Percentiles rank a stretch among this genome's conserved stretches.
phyloP scores from a whole-genome alignment of 768 basidiomycete genomes.

The Sarcomyxa edulis region DNA sequence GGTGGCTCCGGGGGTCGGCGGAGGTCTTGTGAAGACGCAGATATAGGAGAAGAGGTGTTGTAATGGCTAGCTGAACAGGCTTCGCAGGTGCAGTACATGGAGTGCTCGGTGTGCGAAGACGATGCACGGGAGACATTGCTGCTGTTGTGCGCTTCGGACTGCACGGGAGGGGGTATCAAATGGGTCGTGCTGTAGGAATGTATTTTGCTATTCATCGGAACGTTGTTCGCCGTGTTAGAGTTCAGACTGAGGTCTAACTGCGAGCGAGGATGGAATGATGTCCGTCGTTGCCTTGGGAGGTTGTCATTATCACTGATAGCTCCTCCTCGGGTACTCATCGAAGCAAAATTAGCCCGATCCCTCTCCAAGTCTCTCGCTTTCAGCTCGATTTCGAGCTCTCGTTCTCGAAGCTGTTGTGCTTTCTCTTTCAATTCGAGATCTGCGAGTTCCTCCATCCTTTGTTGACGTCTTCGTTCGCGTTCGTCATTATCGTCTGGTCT shows the following conservation, averaged over 20 bases:
- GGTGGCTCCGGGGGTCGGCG: conserved; percentile 39
- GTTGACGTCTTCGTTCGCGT: conserved; percentile 22
- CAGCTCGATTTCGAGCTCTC: conserved; percentile 50
- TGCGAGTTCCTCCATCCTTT: conserved; percentile 43
- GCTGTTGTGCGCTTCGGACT: conserved; percentile 2
- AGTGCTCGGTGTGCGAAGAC: conserved; percentile 33
- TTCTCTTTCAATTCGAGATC: conserved; percentile 51
- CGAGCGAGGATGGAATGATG: conserved; percentile 1
- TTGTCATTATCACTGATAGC: conserved; percentile 2
- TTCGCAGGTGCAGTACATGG: conserved; percentile 64
- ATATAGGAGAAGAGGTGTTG: conserved; percentile 23
- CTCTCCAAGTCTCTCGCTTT: conserved; percentile 52
- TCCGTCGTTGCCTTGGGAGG: conserved; percentile 2
- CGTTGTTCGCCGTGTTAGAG: too few relatives aligned
- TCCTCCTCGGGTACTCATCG: conserved; percentile 28
- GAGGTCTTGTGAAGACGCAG: conserved; percentile 24
- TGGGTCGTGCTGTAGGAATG: conserved; percentile 39
- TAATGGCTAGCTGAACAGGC: conserved; percentile 59
- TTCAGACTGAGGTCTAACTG: too few relatives aligned
- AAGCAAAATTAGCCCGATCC: conserved; percentile 44
- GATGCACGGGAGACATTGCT: conserved; percentile 16
- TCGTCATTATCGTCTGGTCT: conserved; percentile 21
- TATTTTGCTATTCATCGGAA: too few relatives aligned
- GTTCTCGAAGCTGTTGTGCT: conserved; percentile 45
- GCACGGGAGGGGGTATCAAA: conserved; percentile 29